Percentiles rank a stretch among this genome's conserved stretches.
Evolutionary conservation across 2,329 filamentous ascomycete genomes (phyloP).

Genomic region (Phialocephala sp.): DNA sequence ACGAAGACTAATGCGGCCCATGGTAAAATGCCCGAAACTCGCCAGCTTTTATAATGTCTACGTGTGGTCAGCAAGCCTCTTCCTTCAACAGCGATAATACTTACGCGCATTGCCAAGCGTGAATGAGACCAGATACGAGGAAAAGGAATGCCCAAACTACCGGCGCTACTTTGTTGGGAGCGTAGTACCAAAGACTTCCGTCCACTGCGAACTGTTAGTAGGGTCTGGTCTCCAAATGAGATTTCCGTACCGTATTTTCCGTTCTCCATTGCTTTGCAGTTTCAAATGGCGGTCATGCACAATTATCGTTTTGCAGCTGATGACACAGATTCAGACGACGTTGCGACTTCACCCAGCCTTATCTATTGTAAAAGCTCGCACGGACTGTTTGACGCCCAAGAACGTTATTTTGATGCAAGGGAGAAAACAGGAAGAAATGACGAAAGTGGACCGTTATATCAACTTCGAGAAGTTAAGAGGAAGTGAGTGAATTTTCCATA

Average conservation of each 20-base stretch:
- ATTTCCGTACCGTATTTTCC: constrained; percentile 34
- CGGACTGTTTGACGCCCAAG: background rate
- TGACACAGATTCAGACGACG: background rate
- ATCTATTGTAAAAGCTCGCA: too few relatives aligned
- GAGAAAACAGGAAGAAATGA: background rate
- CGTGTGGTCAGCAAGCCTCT: background rate
- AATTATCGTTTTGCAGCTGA: background rate
- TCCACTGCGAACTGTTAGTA: constrained; percentile 29
- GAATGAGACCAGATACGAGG: constrained; percentile 50
- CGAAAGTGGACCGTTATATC: background rate
- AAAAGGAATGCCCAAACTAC: constrained; percentile 58
- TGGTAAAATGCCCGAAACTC: constrained; percentile 58
- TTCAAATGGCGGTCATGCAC: background rate
- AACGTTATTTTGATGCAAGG: background rate
- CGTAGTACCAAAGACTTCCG: constrained; percentile 53
- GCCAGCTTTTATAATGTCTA: constrained; percentile 63
- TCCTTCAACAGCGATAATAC: constrained; percentile 31
- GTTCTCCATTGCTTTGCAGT: constrained; percentile 30
- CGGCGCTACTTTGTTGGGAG: constrained; percentile 59
- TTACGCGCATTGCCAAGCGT: constrained; percentile 63
- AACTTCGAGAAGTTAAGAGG: background rate
- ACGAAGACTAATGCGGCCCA: constrained; percentile 61
- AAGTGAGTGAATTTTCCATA: too few relatives aligned
- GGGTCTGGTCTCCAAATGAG: background rate
- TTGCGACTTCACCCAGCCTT: too few relatives aligned